Percentiles rank a stretch among this genome's conserved stretches.
Conservation (phyloP, 2,329 filamentous ascomycete genomes). For the Trichoderma endophyticum region DNA sequence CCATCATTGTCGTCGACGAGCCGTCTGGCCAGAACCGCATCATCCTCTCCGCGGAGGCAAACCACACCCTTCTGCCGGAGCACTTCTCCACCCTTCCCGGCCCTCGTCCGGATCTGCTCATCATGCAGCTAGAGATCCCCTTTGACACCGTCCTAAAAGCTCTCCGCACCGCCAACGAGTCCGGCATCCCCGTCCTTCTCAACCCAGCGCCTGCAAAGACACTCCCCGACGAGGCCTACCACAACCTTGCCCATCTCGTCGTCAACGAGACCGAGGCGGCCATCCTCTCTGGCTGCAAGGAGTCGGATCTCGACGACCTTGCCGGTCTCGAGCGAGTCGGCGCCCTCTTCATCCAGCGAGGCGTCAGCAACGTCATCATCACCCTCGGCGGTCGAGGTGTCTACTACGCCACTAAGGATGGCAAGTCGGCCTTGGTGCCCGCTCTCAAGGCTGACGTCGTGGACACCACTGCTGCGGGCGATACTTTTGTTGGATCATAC, state of each 20-base stretch:
- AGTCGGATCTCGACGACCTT: conserved; percentile 47
- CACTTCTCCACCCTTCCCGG: conserved; percentile 35
- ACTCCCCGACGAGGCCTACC: conserved; percentile 65
- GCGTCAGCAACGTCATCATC: conserved; percentile 74
- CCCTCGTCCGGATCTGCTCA: conserved; percentile 57
- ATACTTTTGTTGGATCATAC: conserved; percentile 91
- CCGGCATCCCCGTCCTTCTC: conserved; percentile 63
- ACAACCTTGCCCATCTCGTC: conserved; percentile 71
- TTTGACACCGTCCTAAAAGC: conserved; percentile 62
- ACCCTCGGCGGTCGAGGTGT: conserved; percentile 82
- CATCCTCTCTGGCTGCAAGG: conserved; percentile 59
- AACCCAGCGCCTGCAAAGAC: conserved; percentile 79
- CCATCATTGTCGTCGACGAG: conserved; percentile 73
- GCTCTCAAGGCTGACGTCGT: conserved; percentile 74
- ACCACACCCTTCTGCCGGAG: conserved; percentile 46
- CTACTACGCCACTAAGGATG: conserved; percentile 54
- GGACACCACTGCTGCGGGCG: conserved; percentile 90
- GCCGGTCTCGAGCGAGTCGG: conserved; percentile 48
- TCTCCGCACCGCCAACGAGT: conserved; percentile 47
- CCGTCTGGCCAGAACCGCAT: conserved; percentile 74
- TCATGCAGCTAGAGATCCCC: conserved; percentile 78
- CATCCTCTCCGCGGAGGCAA: conserved; percentile 69
- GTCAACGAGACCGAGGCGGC: conserved; percentile 89
- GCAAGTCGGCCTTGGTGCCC: conserved; percentile 47
- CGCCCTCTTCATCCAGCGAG: conserved; percentile 60